phyloP scores from a whole-genome alignment of 2,329 filamentous ascomycete species.

The Tricladium varicosporioides region DNA sequence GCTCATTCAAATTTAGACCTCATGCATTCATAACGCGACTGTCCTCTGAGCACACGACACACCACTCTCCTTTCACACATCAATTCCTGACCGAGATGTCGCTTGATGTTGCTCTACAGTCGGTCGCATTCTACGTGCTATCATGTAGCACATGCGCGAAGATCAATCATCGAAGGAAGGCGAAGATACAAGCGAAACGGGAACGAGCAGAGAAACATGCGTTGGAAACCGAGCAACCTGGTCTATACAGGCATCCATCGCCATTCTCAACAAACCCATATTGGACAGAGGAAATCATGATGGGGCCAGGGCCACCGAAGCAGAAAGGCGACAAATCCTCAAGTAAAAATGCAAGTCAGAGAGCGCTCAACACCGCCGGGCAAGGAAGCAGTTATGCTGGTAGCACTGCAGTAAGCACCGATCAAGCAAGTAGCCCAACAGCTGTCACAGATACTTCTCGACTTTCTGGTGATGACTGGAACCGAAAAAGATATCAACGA shows the following conservation, averaged over 20 bases:
- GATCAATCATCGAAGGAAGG: constrained; percentile 65
- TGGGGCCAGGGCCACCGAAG: constrained; percentile 74
- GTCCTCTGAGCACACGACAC: constrained; percentile 13
- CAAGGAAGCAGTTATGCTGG: constrained; percentile 51
- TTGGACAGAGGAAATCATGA: constrained; percentile 82
- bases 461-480: constrained; percentile 62
- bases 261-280: constrained; percentile 85
- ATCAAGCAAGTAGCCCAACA: constrained; percentile 42
- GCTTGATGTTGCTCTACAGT: constrained; percentile 64
- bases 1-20: constrained; percentile 6
- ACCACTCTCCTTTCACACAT: neutral
- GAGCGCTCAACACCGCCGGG: constrained; percentile 57
- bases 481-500: constrained; percentile 75
- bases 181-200: constrained; percentile 67
- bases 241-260: constrained; percentile 73
- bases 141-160: constrained; percentile 78
- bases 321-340: constrained; percentile 49
- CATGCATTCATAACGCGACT: constrained; percentile 24
- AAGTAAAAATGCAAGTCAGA: constrained; percentile 57
- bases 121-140: constrained; percentile 73
- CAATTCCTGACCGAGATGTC: constrained; percentile 40
- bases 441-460: constrained; percentile 44
- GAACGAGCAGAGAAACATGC: constrained; percentile 64
- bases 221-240: constrained; percentile 67
- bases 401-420: constrained; percentile 35